These are phyloP conservation scores for Serpula lacrymans DNA, from an alignment of 768 basidiomycete species.

Conservation along the genomic window DNA sequence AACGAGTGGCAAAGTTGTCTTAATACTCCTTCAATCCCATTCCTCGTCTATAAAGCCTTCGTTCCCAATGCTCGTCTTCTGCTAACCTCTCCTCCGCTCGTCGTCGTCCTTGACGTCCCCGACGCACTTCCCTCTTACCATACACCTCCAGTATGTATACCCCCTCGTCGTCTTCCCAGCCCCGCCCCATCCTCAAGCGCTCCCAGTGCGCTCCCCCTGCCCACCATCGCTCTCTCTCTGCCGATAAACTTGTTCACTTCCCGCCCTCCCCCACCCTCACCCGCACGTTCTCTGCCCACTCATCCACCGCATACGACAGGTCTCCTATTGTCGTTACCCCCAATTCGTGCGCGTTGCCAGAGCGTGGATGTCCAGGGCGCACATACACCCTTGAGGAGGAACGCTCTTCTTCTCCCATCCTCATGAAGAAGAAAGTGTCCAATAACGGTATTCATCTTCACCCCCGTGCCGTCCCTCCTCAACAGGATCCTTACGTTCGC, in stretches of 20 bases:
- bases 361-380: constrained; percentile 71
- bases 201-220: constrained; percentile 22
- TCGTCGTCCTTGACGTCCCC: background rate
- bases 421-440: constrained; percentile 14
- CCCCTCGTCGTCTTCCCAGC: constrained; percentile 14
- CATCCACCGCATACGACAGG: constrained; percentile 62
- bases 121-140: no score
- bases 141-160: constrained; percentile 9
- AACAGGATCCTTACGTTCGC: constrained; percentile 2
- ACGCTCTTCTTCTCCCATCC: constrained; percentile 11
- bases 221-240: constrained; percentile 14
- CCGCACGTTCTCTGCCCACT: constrained; percentile 40
- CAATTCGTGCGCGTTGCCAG: constrained; percentile 74
- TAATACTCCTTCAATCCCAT: constrained; percentile 26
- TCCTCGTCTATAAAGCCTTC: background rate
- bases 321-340: constrained; percentile 72
- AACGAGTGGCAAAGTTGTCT: no score
- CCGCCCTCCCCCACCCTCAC: constrained; percentile 35
- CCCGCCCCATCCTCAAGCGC: constrained; percentile 61
- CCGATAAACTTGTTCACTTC: constrained; percentile 44
- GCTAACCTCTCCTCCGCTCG: constrained; percentile 11
- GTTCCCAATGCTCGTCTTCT: constrained; percentile 6
- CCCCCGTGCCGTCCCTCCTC: constrained; percentile 34
- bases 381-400: constrained; percentile 54
- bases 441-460: constrained; percentile 40